Base-by-base conservation (phyloP, 768 basidiomycete species). In the Tricholoma flavovirens region DNA sequence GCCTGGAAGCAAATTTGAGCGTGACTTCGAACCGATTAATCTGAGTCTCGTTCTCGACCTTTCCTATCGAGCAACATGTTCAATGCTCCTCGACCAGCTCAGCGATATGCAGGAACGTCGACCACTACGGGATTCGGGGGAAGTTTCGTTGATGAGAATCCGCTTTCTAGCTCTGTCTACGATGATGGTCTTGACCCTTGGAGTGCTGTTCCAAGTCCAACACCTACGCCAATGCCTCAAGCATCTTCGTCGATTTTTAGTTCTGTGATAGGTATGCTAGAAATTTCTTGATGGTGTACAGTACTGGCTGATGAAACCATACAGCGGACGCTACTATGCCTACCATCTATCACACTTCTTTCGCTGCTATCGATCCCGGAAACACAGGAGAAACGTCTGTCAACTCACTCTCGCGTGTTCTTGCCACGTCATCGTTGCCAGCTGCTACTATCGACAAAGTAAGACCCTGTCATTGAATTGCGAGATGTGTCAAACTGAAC, bases 361-460 rank as follows among this genome's bases (percentile, higher is more conserved):
- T 89, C 64, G 77, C 81, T 32, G 76, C 84, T 6, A 85, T 91
- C 26, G 90, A 93, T 69, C 77, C 82, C n/a, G 75, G 64, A 29
- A 81, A 81, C 58, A 73, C 82, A 11, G 92, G 90, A 46, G 89
- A 93, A 64, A 83, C 84, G 2, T 93, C 93, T 15, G 83, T 97
- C 35, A 90, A 86, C 61, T 80, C 90, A 0, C 74, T 96, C 38
- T 90, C 91, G 48, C 81, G 93, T 40, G 82, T 94, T 30, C 74
- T 97, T 26, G 75, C 80, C 29, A 90, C 91, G 1, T 90, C 93
- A 0, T 77, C 77, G 26, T 76, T 97, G 22, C 87, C 93, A 17
- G 91, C 94, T 35, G 78, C 86, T 17, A 90, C 85, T 11, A 80
- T 94, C 56, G 93, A 97, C 66, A 84, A 77, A 75, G 93, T 94